phyloP scores from a whole-genome alignment of 176 grass and related monocot genomes.

The Phoenix dactylifera region DNA sequence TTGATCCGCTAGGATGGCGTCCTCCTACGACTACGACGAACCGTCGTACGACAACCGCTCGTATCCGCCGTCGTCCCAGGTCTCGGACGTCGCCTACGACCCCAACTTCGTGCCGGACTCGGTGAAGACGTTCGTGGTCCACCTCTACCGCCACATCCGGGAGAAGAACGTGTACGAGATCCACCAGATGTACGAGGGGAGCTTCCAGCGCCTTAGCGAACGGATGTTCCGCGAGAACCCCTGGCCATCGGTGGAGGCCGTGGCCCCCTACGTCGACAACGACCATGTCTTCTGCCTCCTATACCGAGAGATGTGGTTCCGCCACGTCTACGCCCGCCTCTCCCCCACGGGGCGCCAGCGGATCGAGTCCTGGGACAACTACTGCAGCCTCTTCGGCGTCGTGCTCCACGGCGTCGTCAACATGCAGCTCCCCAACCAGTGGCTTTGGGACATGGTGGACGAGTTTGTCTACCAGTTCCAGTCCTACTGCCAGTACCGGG shows the following conservation, averaged over 20 bases:
- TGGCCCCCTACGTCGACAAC: conserved; percentile 73
- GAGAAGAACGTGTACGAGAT: conserved; percentile 99
- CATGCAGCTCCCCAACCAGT: conserved; percentile 99
- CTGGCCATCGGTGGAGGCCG: conserved; percentile 71
- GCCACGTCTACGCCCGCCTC: conserved; percentile 80
- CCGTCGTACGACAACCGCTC: conserved; percentile 11
- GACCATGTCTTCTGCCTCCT: conserved; percentile 96
- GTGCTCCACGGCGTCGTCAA: conserved; percentile 94
- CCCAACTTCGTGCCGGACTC: conserved; percentile 91
- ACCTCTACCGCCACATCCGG: conserved; percentile 93
- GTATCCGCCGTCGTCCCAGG: conserved; percentile 9
- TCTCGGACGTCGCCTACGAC: conserved; percentile 42
- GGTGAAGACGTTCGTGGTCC: conserved; percentile 89
- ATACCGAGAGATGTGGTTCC: conserved; percentile 96
- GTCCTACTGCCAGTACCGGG: conserved; percentile 89
- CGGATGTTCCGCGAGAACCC: conserved; percentile 87
- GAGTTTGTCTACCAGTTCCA: conserved; percentile 99
- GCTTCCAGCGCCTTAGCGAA: conserved; percentile 88
- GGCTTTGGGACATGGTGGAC: conserved; percentile 99
- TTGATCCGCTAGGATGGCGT: not conserved
- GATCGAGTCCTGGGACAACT: conserved; percentile 89
- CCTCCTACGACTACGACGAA: conserved; percentile 8
- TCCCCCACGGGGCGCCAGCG: conserved; percentile 56
- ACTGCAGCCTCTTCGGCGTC: conserved; percentile 88
- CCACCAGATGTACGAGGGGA: conserved; percentile 98